phyloP scores from a whole-genome alignment of 768 basidiomycete species.

The Panaeolus papilionaceus region DNA sequence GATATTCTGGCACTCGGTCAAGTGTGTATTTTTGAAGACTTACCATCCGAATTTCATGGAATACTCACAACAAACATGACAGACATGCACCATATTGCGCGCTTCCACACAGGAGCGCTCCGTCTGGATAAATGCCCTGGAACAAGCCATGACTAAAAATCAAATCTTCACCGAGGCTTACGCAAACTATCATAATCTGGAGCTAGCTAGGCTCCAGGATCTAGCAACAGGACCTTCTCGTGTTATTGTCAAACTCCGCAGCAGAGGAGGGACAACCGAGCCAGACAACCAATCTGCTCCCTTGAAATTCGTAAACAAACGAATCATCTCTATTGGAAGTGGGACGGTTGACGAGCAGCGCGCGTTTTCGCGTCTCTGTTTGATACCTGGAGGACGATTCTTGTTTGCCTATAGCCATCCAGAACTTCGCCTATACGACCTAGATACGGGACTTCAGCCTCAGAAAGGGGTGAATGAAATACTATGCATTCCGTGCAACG shows the following conservation, averaged over 20 bases:
- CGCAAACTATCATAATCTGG: not conserved
- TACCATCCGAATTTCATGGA: no score
- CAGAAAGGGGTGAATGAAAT: not conserved
- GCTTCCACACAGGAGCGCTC: not conserved
- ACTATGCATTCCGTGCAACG: not conserved
- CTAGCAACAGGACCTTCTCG: not conserved
- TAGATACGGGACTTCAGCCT: not conserved
- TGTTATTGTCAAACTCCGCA: not conserved
- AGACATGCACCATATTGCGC: not conserved
- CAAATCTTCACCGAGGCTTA: not conserved
- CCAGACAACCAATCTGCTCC: not conserved
- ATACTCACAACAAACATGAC: not conserved
- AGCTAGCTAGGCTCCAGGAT: not conserved
- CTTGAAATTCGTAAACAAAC: not conserved
- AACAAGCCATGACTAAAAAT: not conserved
- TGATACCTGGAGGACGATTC: conserved; percentile 7
- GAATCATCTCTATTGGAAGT: not conserved
- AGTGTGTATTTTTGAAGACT: not conserved
- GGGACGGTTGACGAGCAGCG: not conserved
- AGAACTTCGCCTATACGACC: not conserved
- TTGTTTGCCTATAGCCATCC: not conserved
- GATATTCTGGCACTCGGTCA: conserved; percentile 5
- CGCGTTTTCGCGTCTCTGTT: not conserved
- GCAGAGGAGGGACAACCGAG: not conserved
- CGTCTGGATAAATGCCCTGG: not conserved